Conservation (phyloP, 2,329 filamentous ascomycete species). For the Acephala macrosclerotiorum region DNA sequence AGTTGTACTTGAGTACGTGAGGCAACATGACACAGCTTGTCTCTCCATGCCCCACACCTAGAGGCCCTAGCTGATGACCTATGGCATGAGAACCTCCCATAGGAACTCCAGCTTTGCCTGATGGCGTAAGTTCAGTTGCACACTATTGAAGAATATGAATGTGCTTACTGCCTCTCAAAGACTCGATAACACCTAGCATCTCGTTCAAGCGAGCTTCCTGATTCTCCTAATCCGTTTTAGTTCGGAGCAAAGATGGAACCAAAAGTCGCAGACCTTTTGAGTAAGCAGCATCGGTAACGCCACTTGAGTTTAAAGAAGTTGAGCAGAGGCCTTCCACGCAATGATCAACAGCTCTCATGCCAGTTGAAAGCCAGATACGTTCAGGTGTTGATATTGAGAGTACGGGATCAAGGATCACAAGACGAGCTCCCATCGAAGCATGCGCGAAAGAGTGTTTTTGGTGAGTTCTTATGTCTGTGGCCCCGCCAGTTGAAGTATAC, state of each 20-base stretch:
- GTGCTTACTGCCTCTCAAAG: neutral
- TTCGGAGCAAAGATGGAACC: neutral
- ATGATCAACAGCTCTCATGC: neutral
- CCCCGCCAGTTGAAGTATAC: neutral
- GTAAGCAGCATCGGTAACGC: neutral
- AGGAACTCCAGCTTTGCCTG: slow-evolving; percentile 6
- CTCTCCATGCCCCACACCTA: slow-evolving; percentile 65
- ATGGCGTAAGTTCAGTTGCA: neutral
- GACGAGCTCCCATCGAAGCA: neutral
- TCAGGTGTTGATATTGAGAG: neutral
- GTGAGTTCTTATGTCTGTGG: neutral
- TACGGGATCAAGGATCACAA: neutral
- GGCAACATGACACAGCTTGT: slow-evolving; percentile 64
- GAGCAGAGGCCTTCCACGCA: neutral
- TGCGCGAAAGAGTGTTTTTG: neutral
- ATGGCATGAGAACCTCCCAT: slow-evolving; percentile 51
- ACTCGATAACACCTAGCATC: neutral
- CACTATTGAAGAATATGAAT: neutral
- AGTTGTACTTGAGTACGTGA: slow-evolving; percentile 63
- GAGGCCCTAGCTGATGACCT: slow-evolving; percentile 50
- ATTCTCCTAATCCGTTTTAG: slow-evolving; percentile 10
- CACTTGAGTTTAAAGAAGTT: neutral
- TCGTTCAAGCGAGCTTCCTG: slow-evolving; percentile 2
- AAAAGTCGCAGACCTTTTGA: neutral
- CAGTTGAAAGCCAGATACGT: neutral